Evolutionary conservation across 257 asterid genomes (phyloP), one percentile per base, ranked within the genome.

Genomic region (Jacaranda copaia): DNA sequence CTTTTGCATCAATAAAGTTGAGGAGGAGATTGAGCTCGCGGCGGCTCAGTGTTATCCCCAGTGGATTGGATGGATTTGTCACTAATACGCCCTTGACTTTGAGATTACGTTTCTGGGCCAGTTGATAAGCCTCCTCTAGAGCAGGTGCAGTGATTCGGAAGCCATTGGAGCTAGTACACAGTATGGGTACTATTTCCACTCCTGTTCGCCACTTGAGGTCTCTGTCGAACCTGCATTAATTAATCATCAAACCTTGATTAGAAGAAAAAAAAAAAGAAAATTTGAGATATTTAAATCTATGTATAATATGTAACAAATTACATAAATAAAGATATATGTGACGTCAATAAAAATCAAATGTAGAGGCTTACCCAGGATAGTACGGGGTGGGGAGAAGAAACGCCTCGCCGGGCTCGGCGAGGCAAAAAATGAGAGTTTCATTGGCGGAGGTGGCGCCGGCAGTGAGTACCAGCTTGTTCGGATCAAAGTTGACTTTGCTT

Each of bases 371-470:
- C 94, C 96, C 97, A 6, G 97, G 96, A 60, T 92, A 92, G 89
- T 92, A 92, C 0, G 97, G 97, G 7, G 90, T 87, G 19, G 96
- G 96, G 35, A 92, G 85, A 9, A 92, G 92, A 45, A 92, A 72
- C 2, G 96, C 94, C 7, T 92, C 94, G 45, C 96, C 94, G 14
- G 88, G 89, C 0, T 92, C 90, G 9, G 93, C 97, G 1, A 92
- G 81, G 85, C 94, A 92, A 65, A 92, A 92, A 56, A 86, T 79
- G 71, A 92, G 88, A 1, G 89, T 82, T 77, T 92, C 97, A 39
- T 89, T 89, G 3, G 97, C 96, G 1, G 94, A 86, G 35, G 97
- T 92, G 67, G 97, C 90, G 25, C 96, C 96, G 11, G 96, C 97
- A 2, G 92, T 87, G 61, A 92, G 86, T 15, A 92, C 95, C 0